Base-by-base conservation (phyloP, 2,329 filamentous ascomycete genomes). In the Fusarium gaditjirri region DNA sequence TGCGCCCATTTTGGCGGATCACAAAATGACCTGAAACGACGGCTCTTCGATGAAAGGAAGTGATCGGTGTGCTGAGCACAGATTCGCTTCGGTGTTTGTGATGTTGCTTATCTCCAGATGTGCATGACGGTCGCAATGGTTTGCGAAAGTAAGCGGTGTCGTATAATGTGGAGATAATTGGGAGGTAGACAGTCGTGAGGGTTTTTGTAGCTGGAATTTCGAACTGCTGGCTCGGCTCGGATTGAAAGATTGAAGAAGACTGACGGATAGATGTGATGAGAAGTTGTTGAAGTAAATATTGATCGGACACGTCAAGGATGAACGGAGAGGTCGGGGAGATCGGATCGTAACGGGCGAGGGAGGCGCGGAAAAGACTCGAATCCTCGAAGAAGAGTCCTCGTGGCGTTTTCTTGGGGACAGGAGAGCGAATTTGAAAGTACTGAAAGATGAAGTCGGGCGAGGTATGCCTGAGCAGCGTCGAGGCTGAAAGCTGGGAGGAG, bases 1-100 rank as follows among this genome's bases (percentile, higher is more conserved):
- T 78, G 89, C 90, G 84, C 96, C 96, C 96, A 99, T 99, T 78
- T 80, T 89, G 84, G 56, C 60, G 52, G 68, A 57, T 68, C 71
- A 61, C 68, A 66, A 67, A 65, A 52, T 29, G 63, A 61, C 70
- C 60, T 57, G 60, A 49, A 49, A 58, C 25, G 47, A 62, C 54
- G 61, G 70, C 68, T 66, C 65, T 66, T 60, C 35, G 23, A 39
- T 29, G 33, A 43, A 65, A 49, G 43, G 60, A 64, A 65, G 36
- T 50, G 44, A 55, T 58, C 36, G 49, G 27, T 67, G 23, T 55
- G 46, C 65, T 59, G 61, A 43, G 47, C 47, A 42, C 59, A 35
- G 44, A 42, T 56, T 66, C 63, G 62, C 63, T 74, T 75, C 65
- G 65, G 62, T 41, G 49, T 70, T 27, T 54, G 46, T 56, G 65